A percentile compares a stretch with the other conserved stretches of the same genome.
Conservation (phyloP, 352 stramenopile genomes). For the Pythium dissimile region DNA sequence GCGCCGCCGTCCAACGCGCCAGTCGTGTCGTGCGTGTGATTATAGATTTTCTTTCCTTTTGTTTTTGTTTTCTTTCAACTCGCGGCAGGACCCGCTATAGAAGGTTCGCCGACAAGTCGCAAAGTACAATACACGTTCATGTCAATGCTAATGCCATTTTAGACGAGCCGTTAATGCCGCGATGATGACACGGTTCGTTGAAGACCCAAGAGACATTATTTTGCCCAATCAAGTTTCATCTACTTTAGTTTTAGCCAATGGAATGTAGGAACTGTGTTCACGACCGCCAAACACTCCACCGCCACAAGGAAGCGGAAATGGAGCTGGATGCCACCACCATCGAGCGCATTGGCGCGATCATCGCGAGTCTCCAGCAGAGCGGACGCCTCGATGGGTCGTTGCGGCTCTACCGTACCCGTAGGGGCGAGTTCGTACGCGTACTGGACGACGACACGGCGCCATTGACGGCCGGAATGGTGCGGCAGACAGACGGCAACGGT, state of each 20-base stretch:
- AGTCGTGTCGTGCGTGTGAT: slow-evolving; percentile 19
- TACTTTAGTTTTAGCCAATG: neutral
- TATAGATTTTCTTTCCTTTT: too few species aligned
- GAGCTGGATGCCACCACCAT: slow-evolving; percentile 12
- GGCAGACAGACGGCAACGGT: too few species aligned
- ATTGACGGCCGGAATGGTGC: slow-evolving; percentile 51
- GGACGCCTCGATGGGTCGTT: slow-evolving; percentile 17
- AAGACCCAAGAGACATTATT: neutral
- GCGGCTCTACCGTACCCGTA: slow-evolving; percentile 36
- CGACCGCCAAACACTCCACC: neutral
- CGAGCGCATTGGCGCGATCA: slow-evolving; percentile 18
- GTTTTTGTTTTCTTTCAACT: too few species aligned
- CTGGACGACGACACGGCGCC: slow-evolving; percentile 52
- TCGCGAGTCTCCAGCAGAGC: slow-evolving; percentile 10
- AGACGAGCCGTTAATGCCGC: too few species aligned
- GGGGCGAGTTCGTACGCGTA: slow-evolving; percentile 55
- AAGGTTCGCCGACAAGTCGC: neutral
- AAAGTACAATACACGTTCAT: neutral
- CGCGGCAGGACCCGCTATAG: neutral
- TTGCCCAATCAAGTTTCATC: neutral
- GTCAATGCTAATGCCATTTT: too few species aligned
- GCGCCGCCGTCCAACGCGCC: slow-evolving; percentile 2
- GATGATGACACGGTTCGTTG: too few species aligned
- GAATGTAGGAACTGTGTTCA: neutral
- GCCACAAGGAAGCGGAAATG: neutral